Evolutionary conservation across 805 yeast species (phyloP).

Genomic region (Monosporozyma solicola): DNA sequence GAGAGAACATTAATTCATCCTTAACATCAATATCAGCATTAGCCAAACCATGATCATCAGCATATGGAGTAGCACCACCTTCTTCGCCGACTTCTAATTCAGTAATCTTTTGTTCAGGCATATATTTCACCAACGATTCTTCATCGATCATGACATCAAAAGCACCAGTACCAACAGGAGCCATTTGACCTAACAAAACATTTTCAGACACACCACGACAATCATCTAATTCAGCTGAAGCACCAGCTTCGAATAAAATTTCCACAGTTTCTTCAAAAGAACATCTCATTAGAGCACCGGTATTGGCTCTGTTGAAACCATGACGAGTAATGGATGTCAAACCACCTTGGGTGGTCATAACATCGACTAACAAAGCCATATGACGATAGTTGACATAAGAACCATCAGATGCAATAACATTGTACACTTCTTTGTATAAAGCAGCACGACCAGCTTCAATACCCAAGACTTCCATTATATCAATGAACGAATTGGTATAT

Average conservation of each 20-base stretch:
- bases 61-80: conserved; percentile 91
- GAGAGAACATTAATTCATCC: conserved; percentile 85
- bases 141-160: conserved; percentile 95
- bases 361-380: conserved; percentile 94
- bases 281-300: conserved; percentile 99
- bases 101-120: conserved; percentile 35
- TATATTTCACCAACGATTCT: conserved; percentile 53
- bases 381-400: conserved; percentile 98
- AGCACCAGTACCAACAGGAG: conserved; percentile 97
- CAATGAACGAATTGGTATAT: conserved; percentile 94
- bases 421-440: conserved; percentile 84
- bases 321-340: conserved; percentile 98
- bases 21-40: conserved; percentile 54
- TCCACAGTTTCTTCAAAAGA: conserved; percentile 99
- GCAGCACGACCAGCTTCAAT: conserved; percentile 98
- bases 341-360: conserved; percentile 97
- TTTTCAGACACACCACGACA: conserved; percentile 98
- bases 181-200: conserved; percentile 95
- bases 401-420: conserved; percentile 99
- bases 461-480: conserved; percentile 88
- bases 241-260: conserved; percentile 94
- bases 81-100: conserved; percentile 41
- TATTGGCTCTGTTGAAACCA: conserved; percentile 96
- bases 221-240: conserved; percentile 94
- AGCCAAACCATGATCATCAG: conserved; percentile 48